Conservation (phyloP, 257 asterid genomes). For the Ocimum tenuiflorum region DNA sequence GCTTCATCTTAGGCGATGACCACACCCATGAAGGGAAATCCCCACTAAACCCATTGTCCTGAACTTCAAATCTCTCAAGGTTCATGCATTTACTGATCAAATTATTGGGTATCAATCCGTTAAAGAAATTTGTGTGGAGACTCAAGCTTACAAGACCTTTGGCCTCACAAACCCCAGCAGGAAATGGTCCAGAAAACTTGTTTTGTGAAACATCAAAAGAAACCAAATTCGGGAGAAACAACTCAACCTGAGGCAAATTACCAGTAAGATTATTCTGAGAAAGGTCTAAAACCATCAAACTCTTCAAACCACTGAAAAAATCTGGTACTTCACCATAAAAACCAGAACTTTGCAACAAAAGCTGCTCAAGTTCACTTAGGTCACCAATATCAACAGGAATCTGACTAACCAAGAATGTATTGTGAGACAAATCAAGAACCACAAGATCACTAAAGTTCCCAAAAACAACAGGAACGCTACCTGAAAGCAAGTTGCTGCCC, state of each 20-base stretch:
- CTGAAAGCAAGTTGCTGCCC: slow-evolving; percentile 68
- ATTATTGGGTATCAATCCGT: slow-evolving; percentile 52
- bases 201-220: slow-evolving; percentile 79
- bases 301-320: slow-evolving; percentile 52
- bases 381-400: slow-evolving; percentile 49
- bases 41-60: slow-evolving; percentile 61
- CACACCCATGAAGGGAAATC: slow-evolving; percentile 61
- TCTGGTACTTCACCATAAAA: slow-evolving; percentile 56
- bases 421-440: slow-evolving; percentile 72
- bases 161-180: slow-evolving; percentile 52
- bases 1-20: slow-evolving; percentile 63
- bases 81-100: slow-evolving; percentile 38
- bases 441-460: slow-evolving; percentile 61
- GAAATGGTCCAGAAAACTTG: slow-evolving; percentile 68
- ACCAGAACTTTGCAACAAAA: slow-evolving; percentile 61
- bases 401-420: slow-evolving; percentile 62
- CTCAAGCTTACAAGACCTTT: slow-evolving; percentile 48
- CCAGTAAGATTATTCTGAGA: slow-evolving; percentile 73
- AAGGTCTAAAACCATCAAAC: slow-evolving; percentile 51
- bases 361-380: slow-evolving; percentile 47
- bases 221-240: slow-evolving; percentile 49
- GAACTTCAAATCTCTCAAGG: slow-evolving; percentile 80
- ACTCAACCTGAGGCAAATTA: slow-evolving; percentile 35
- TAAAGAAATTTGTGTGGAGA: slow-evolving; percentile 55
- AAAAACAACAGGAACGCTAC: slow-evolving; percentile 47